A percentile compares a stretch with the other conserved stretches of the same genome.
Evolutionary conservation across 768 basidiomycete species (phyloP).

Genomic region (Lactifluus subvellereus): DNA sequence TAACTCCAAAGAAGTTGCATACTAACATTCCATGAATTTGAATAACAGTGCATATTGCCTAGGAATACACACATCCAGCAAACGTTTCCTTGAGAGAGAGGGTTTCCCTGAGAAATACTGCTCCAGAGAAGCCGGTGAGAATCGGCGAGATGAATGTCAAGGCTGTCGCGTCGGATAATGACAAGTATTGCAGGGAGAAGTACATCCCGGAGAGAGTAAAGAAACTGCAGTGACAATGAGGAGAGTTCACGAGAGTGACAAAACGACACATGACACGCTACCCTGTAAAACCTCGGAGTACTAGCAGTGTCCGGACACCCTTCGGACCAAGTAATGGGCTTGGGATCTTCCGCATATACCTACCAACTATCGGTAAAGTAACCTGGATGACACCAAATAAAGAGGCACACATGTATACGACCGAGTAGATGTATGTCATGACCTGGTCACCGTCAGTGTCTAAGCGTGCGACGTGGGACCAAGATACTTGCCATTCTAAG

Average conservation of each 20-base stretch:
- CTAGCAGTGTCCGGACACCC: slow-evolving; percentile 52
- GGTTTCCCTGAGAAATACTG: slow-evolving; percentile 54
- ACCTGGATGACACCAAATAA: neutral
- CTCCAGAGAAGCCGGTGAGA: slow-evolving; percentile 55
- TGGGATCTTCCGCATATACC: slow-evolving; percentile 38
- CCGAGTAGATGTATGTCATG: slow-evolving; percentile 49
- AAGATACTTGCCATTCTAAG: slow-evolving; percentile 48
- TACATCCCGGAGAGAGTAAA: slow-evolving; percentile 63
- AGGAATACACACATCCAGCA: slow-evolving; percentile 39
- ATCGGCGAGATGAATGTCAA: slow-evolving; percentile 72
- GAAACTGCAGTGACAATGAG: slow-evolving; percentile 42
- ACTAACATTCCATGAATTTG: slow-evolving; percentile 33
- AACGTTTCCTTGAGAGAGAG: slow-evolving; percentile 50
- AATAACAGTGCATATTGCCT: neutral
- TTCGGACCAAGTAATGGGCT: slow-evolving; percentile 67
- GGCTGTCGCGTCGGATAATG: slow-evolving; percentile 71
- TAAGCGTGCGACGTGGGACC: slow-evolving; percentile 6
- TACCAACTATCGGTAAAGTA: slow-evolving; percentile 12
- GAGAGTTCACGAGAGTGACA: neutral
- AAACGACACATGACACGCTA: slow-evolving; percentile 24
- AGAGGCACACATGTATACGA: slow-evolving; percentile 41
- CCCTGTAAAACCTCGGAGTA: slow-evolving; percentile 57
- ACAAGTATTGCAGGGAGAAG: slow-evolving; percentile 66
- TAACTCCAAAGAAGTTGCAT: slow-evolving; percentile 65
- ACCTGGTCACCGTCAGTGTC: slow-evolving; percentile 30